Percentiles rank a stretch among this genome's conserved stretches.
Conservation (phyloP, 345 rosid species). For the Hibiscus trionum region DNA sequence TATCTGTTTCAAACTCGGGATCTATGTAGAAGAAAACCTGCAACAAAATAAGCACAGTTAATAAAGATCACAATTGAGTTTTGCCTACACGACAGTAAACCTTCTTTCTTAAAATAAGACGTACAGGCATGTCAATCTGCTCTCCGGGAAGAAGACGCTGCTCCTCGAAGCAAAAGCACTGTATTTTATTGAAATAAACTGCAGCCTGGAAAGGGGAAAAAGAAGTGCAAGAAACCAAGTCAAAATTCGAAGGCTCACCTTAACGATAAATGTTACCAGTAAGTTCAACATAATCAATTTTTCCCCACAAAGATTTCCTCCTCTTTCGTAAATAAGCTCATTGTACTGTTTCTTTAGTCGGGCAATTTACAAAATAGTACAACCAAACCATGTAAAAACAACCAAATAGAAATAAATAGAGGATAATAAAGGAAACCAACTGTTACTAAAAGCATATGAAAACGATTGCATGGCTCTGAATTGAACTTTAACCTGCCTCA, state of each 20-base stretch:
- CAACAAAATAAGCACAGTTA: background rate
- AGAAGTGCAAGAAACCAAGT: background rate
- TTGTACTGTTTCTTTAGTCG: background rate
- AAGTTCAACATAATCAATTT: background rate
- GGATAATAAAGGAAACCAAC: background rate
- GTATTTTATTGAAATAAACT: slow-evolving; percentile 91
- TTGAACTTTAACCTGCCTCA: background rate
- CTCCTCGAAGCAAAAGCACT: slow-evolving; percentile 94
- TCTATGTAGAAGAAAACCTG: slow-evolving; percentile 97
- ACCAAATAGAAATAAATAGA: background rate
- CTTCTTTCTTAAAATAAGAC: slow-evolving; percentile 5
- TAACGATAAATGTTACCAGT: background rate
- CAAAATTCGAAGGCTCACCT: background rate
- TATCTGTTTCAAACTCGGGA: slow-evolving; percentile 89
- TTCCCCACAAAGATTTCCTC: background rate
- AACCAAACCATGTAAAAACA: background rate
- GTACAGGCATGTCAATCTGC: slow-evolving; percentile 93
- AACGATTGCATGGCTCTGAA: background rate
- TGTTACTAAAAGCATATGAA: background rate
- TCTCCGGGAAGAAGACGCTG: slow-evolving; percentile 96
- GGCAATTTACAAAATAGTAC: background rate
- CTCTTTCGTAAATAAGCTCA: background rate
- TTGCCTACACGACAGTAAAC: background rate
- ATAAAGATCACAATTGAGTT: background rate
- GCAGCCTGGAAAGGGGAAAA: slow-evolving; percentile 55